Evolutionary conservation across 78 protist genomes (phyloP), one percentile per base, ranked within the genome.

Genomic region (Dictyostelium capitatum): DNA sequence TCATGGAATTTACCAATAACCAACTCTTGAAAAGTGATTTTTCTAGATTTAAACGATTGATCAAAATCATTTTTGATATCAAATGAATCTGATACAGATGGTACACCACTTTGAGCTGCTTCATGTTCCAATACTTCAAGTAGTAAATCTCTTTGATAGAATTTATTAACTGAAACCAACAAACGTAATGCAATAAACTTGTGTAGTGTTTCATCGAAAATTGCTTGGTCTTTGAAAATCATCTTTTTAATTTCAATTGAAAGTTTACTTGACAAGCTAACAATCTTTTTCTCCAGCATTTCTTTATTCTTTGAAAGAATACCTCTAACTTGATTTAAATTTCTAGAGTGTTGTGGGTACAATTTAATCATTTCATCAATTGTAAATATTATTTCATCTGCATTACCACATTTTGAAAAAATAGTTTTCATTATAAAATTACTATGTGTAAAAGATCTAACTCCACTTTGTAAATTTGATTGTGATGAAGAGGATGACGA

Each of bases 351-450:
- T 67, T 32, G 43, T 32, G 75, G 75, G 15, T 67, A 67, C 15
- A 11, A 28, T 12, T 67, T 67, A 9, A 32, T 30, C 41, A 67
- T 25, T 67, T 67, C 48, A 67, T 32, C 75, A 32, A 67, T 67
- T 1, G 75, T 67, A 30, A 6, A 67, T 11, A 67, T 15, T 1
- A 67, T 67, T 32, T 67, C 48, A 15, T 67, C 75, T 3, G 37
- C 48, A 2, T n/a, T 30, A 67, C 19, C 17, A 5, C 47, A 32
- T 32, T 11, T 32, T 4, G 17, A 67, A 67, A 67, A 67, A 28
- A 67, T 32, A 17, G 75, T 67, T 67, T 32, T 67, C 7, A 67
- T 30, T 30, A 67, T 67, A 32, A 67, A 67, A 67, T 67, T 67
- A 25, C n/a, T n/a, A 67, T 67, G 75, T 67, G 75, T 9, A 14